Base-by-base conservation (phyloP, 352 stramenopile species). In the Phytophthora colocasiae region DNA sequence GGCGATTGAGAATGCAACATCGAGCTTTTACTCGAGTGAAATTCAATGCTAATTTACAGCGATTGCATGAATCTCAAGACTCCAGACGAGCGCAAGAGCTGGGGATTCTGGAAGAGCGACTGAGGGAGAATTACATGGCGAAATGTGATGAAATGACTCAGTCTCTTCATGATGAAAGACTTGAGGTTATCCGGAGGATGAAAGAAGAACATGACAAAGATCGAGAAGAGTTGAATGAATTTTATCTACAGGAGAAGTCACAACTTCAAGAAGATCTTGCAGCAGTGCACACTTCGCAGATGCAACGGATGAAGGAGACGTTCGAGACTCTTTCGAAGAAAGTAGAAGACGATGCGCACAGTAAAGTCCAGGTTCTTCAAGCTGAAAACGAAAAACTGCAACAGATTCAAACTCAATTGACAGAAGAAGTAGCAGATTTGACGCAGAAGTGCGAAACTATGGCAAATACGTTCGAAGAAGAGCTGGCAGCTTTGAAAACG, bases 101-200 rank as follows among this genome's bases (percentile, higher is more conserved):
- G 1, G 31, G 60, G 15, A 58, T 54, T 3, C 45, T 87, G 11
- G 80, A 92, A 59, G 75, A 80, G n/a, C 63, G 69, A 10, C 27
- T 90, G 12, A 69, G 63, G 8, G 66, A 71, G 1, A 59, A 87
- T 22, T 89, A 77, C n/a, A 79, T 81, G 55, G 66, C 75, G 14
- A 88, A 87, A 63, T 90, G 80, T 38, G 80, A 90, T 17, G 68
- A 86, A 40, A 73, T 92, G 54, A 77, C 78, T 1, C 78, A 90
- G 46, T 70, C 63, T 0, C 71, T 90, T 8, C 70, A 85, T 19
- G 62, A 79, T n/a, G 80, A 89, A 41, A 70, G 79, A 24, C 58
- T 84, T 1, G 69, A 81, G 4, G 69, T 73, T 1, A 62, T 92
- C n/a, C 46, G 62, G 15, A 56, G 69, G 36, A 73, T 85, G 55